Evolutionary conservation across 179 eudicot genomes (phyloP), one percentile per base, ranked within the genome.

Genomic region (Heliamphora pulchella): DNA sequence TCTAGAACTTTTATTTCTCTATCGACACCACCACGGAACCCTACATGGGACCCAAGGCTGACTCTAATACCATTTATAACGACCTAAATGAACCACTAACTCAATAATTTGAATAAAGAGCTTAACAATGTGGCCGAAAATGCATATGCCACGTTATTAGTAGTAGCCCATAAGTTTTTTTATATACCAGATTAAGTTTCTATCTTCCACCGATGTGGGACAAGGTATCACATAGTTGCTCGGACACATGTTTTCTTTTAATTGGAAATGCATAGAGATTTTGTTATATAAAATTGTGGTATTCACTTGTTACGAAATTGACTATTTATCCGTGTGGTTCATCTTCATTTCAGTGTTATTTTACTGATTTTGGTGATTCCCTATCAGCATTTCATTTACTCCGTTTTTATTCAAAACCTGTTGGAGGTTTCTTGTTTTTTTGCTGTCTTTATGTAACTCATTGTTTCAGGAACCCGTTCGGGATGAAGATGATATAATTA

Each of bases 401-500:
- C 5, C 18, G 4, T 53, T 20, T 44, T 17, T 9, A 54, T 15
- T 74, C 31, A 31, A 31, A 54, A 41, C 61, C 67, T 53, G 13
- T 44, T 15, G 2, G 50, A 57, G 51, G 31, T 20, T 62, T 48
- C 48, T 77, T 59, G 57, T 70, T 50, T 48, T 22, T 75, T 48
- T 58, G 14, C 57, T 53, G 48, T 54, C 66, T 77, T 62, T 57
- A 69, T 78, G 57, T 62, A 11, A 66, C 63, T 13, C 79, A 22
- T 63, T 80, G 55, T 83, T 75, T 80, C 91, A 93, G 97, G 98
- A 93, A 85, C 99, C 99, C 75, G 92, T 96, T 55, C 86, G 81
- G 50, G 76, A 85, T 83, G 92, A 86, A 86, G 91, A 90, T 75
- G 96, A 92, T 84, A 91, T 94, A 78, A 67, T 94, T 67, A 94